Evolutionary conservation across 345 rosid species (phyloP), one percentile per base, ranked within the genome.

Genomic region (Theobroma cacao): DNA sequence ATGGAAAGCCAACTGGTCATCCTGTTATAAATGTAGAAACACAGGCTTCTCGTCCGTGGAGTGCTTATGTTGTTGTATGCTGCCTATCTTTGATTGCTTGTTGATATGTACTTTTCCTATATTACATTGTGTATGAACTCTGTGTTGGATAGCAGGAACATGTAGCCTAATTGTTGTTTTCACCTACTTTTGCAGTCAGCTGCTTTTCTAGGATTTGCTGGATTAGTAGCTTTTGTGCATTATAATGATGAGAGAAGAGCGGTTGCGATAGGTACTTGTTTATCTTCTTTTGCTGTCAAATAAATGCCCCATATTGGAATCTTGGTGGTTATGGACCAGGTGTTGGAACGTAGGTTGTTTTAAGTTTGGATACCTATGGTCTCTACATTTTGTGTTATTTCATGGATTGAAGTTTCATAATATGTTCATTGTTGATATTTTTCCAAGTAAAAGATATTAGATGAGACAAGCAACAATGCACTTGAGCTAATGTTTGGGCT

Each of bases 241-340:
- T 91, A 85, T 60, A 94, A 96, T 81, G 99, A 92, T 4, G 93
- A 96, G 86, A 87, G 92, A 77, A 90, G 99, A 88, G 90, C 84
- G 30, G 52, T 88, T 81, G 81, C 79, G 0, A 89, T 82, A 88
- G 98, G 97, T 96, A 85, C 47, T 22, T 74, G 18, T 64, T 36
- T 70, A n/a, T 58, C 36, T 38, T 74, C 66, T 18, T 22, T 56
- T 56, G 36, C 41, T 56, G 18, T 55, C 36, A 17, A 68, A 30
- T 68, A 68, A 31, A 15, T 24, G 55, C 22, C 12, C 18, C 28
- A 50, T 47, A 60, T 72, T 72, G 62, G 75, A 72, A 34, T 72
- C 47, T 52, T 72, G 12, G 60, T 33, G 20, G 45, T 24, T 72
- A 33, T 33, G 31, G 12, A 50, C 61, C 30, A 31, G 61, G 24